These are phyloP conservation scores for Nigrospora oryzae DNA, from an alignment of 2,329 filamentous ascomycete genomes.

Conservation along the genomic window DNA sequence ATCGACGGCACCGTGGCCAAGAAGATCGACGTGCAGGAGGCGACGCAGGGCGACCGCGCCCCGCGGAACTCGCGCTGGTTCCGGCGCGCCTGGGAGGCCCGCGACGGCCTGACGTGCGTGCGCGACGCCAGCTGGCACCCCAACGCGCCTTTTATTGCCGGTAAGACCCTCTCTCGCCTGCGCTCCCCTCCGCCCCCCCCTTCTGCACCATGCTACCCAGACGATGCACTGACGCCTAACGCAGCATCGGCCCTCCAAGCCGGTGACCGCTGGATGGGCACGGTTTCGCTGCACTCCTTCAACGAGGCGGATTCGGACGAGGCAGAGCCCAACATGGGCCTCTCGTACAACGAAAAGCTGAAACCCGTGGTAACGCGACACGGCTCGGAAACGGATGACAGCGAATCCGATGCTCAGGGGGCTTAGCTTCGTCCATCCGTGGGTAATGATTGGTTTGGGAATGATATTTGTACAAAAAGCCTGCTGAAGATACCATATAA, in stretches of 20 bases:
- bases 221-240: constrained; percentile 1
- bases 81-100: constrained; percentile 11
- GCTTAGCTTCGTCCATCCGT: too few relatives aligned
- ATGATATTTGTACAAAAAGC: too few relatives aligned
- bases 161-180: constrained; percentile 27
- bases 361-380: constrained; percentile 17
- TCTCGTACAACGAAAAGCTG: constrained; percentile 53
- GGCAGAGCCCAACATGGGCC: constrained; percentile 48
- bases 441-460: too few relatives aligned
- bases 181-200: not conserved
- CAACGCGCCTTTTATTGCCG: constrained; percentile 67
- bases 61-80: constrained; percentile 9
- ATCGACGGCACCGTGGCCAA: constrained; percentile 78
- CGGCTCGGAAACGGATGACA: constrained; percentile 6
- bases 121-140: constrained; percentile 90
- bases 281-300: constrained; percentile 71
- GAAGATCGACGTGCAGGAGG: constrained; percentile 67
- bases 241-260: constrained; percentile 78
- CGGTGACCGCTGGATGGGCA: constrained; percentile 63
- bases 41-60: constrained; percentile 57
- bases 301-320: constrained; percentile 62
- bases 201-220: not conserved
- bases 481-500: too few relatives aligned
- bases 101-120: constrained; percentile 68
- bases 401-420: not conserved